Percentiles rank a stretch among this genome's conserved stretches.
Evolutionary conservation across 257 asterid species (phyloP).

Genomic region (Haberlea rhodopensis): DNA sequence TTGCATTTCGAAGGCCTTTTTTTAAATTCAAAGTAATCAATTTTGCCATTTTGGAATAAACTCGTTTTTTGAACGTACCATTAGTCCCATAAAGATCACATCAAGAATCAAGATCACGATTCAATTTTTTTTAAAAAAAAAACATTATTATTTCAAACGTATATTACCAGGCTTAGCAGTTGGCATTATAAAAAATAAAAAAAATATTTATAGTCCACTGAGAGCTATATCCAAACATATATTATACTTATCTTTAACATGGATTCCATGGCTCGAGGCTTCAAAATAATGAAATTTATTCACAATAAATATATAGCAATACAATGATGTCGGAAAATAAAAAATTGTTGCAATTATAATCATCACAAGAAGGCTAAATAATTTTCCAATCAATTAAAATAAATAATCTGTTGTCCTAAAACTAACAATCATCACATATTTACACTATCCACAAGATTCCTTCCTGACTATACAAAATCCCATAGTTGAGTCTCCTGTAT

Average conservation of each 20-base stretch:
- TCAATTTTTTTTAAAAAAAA: neutral
- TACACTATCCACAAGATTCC: slow-evolving; percentile 43
- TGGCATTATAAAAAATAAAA: too few relatives aligned
- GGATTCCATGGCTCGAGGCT: neutral
- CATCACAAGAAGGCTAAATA: slow-evolving; percentile 12
- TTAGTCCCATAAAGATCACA: neutral
- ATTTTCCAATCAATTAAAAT: slow-evolving; percentile 12
- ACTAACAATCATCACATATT: slow-evolving; percentile 29
- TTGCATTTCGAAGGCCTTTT: neutral
- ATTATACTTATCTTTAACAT: neutral
- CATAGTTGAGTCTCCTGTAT: slow-evolving; percentile 28
- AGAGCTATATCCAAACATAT: too few relatives aligned
- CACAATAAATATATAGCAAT: slow-evolving; percentile 20
- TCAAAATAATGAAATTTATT: slow-evolving; percentile 9
- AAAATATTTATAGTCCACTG: too few relatives aligned
- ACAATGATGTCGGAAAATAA: slow-evolving; percentile 15
- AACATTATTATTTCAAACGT: too few relatives aligned
- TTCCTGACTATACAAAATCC: slow-evolving; percentile 25
- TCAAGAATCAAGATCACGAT: too few relatives aligned
- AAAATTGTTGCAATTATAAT: slow-evolving; percentile 7
- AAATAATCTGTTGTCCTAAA: slow-evolving; percentile 17
- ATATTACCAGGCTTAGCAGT: too few relatives aligned
- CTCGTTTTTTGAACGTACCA: too few relatives aligned
- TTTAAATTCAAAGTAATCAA: too few relatives aligned
- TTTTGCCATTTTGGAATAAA: too few relatives aligned